Percentiles rank a stretch among this genome's conserved stretches.
Conservation (phyloP, 2,329 filamentous ascomycete species). For the Dissoconium aciculare region DNA sequence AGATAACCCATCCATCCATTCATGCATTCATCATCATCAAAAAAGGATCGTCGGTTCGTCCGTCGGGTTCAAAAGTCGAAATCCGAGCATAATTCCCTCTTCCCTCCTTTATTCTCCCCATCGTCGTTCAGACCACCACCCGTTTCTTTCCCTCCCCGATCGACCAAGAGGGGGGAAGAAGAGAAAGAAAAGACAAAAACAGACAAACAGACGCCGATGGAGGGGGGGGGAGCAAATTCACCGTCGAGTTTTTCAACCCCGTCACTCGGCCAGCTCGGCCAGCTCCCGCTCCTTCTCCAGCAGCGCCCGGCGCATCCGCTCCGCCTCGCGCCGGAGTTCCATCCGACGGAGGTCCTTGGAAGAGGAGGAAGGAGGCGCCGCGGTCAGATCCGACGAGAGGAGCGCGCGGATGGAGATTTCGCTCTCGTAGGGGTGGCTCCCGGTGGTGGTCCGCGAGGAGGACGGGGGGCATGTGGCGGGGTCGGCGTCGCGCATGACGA, state of each 20-base stretch:
- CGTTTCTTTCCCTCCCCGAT: conserved; percentile 6
- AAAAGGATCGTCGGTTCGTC: no score
- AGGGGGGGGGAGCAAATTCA: no score
- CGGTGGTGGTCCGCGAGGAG: conserved; percentile 23
- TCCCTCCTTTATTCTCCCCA: not conserved
- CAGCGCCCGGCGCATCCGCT: conserved; percentile 58
- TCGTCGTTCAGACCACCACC: not conserved
- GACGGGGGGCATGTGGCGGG: not conserved
- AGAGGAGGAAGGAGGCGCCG: no score
- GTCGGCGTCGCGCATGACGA: conserved; percentile 2
- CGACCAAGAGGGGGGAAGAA: no score
- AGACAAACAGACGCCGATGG: no score
- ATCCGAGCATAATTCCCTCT: conserved; percentile 2
- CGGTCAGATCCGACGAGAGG: no score
- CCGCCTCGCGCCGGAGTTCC: conserved; percentile 55
- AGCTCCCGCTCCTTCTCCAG: conserved; percentile 61
- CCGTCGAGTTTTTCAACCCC: no score
- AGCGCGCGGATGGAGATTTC: conserved; percentile 34
- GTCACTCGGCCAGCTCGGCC: conserved; percentile 29
- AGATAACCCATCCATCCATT: no score
- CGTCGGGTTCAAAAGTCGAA: no score
- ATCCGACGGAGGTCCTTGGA: conserved; percentile 47
- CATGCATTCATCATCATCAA: no score
- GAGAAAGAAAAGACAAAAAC: no score
- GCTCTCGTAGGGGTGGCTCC: conserved; percentile 18